Evolutionary conservation across 225 moss, liverwort and hornwort genomes (phyloP), one percentile per base, ranked within the genome.

Genomic region (Marchantia paleacea): DNA sequence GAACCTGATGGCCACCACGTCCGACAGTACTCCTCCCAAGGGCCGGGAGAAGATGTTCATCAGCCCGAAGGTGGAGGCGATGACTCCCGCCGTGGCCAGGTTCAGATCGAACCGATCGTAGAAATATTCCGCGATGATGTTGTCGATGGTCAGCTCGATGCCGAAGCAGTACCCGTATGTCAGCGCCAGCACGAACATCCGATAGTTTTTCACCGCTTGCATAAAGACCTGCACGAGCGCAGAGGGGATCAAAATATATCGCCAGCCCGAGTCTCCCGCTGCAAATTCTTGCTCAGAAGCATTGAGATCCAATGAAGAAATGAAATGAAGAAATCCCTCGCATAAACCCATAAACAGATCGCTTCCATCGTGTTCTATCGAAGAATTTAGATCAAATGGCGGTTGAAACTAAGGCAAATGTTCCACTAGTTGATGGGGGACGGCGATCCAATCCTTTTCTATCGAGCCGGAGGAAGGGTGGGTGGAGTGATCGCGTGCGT

Each of bases 71-170:
- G 83, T 18, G 0, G 93, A 85, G 0, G 93, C 93, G 13, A 93
- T 80, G 51, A 84, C 31, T 1, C 91, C 93, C 0, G 93, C 91
- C 0, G 82, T 85, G 9, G 84, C 76, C 9, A 93, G 87, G 51
- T 87, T 91, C 0, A 93, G n/a, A 39, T 88, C 61, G 7, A 91
- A 93, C 0, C 91, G 86, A 31, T 93, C 93, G 84, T 90, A 93
- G 85, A 91, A 93, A 71, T 93, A 93, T 82, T 91, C 71, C 0
- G 93, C 91, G n/a, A 93, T 81, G 63, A 90, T 90, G 82, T 93
- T 93, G 82, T 93, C 91, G 6, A 91, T 84, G 0, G 93, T 93
- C 7, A 93, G 85, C 83, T 93, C 93, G 3, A 93, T 90, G 3
- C 93, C 93, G 28, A 93, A 93, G 76, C 86, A 85, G 71, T 89